Percentiles rank a stretch among this genome's conserved stretches.
Conservation (phyloP, 305 asterid species). For the Salvia sclarea region DNA sequence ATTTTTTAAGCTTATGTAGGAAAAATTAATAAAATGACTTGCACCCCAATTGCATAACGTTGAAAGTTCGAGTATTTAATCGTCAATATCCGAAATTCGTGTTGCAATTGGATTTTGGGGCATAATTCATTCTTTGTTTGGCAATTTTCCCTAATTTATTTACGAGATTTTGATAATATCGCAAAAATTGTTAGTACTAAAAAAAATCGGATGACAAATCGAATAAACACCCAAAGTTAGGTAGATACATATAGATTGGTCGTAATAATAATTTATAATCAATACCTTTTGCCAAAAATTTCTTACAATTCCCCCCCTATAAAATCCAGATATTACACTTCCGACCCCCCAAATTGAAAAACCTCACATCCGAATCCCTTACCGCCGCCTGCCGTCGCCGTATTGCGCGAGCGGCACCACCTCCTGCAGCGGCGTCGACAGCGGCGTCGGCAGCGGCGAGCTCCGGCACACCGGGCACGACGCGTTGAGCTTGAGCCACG, state of each 20-base stretch:
- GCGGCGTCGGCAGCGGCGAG: conserved; percentile 94
- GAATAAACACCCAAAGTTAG: background rate
- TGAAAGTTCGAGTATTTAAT: too few relatives aligned
- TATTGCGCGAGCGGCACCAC: conserved; percentile 95
- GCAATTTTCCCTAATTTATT: too few relatives aligned
- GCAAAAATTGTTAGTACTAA: background rate
- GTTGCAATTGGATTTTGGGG: too few relatives aligned
- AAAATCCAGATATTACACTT: conserved; percentile 16
- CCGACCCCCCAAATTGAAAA: conserved; percentile 16
- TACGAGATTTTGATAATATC: background rate
- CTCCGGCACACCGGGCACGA: conserved; percentile 91
- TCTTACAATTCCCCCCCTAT: conserved; percentile 28
- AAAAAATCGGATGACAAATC: background rate
- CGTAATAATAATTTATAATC: background rate
- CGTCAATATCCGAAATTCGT: too few relatives aligned
- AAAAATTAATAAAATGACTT: too few relatives aligned
- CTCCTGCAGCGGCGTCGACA: conserved; percentile 92
- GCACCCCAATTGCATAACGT: too few relatives aligned
- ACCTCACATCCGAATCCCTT: conserved; percentile 5
- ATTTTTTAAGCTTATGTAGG: too few relatives aligned
- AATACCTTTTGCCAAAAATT: conserved; percentile 18
- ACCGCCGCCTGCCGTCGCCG: conserved; percentile 75
- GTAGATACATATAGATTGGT: background rate
- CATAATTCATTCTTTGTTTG: too few relatives aligned
- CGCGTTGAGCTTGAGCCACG: conserved; percentile 92